Evolutionary conservation across 129 eudicot genomes (phyloP), one percentile per base, ranked within the genome.

Genomic region (Ambrosia artemisiifolia): DNA sequence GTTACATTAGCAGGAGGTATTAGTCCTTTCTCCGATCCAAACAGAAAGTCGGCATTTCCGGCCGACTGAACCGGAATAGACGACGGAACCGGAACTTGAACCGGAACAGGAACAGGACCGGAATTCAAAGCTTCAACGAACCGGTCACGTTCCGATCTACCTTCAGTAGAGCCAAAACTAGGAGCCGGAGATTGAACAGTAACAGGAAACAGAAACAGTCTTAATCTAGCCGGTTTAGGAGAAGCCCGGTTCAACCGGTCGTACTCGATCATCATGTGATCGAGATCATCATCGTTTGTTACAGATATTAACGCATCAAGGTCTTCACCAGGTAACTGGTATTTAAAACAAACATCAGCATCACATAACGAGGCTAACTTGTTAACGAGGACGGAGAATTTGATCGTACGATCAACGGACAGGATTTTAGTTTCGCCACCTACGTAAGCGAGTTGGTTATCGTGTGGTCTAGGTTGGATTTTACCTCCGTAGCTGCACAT

Each of bases 401-500:
- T 89, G 16, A 82, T 72, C 2, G 20, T 43, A 24, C 98, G 92
- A 44, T 93, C 98, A 43, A 90, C 92, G 17, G 95, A 42, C n/a
- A 93, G 63, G 32, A 93, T 93, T 43, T 87, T 89, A 2, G 98
- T 93, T 50, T 93, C 98, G 17, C 98, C 98, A 32, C 92, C 95
- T 42, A 93, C 24, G 78, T 93, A 93, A 13, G 96, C 61, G 3
- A 90, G 81, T 69, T 82, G 95, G 54, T 93, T 87, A 51, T 89
- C 96, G 60, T 89, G 90, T 17, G 98, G 89, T 3, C 98, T 74
- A 10, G 98, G 98, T 17, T 87, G 91, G 14, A 93, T 93, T 80
- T 93, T 87, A 42, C 98, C 98, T 12, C 96, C 98, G 47, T 93
- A 93, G 70, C 98, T 93, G 60, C 92, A 90, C 96, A 93, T 93